phyloP scores from a whole-genome alignment of 257 asterid species.

The Prunella vulgaris region DNA sequence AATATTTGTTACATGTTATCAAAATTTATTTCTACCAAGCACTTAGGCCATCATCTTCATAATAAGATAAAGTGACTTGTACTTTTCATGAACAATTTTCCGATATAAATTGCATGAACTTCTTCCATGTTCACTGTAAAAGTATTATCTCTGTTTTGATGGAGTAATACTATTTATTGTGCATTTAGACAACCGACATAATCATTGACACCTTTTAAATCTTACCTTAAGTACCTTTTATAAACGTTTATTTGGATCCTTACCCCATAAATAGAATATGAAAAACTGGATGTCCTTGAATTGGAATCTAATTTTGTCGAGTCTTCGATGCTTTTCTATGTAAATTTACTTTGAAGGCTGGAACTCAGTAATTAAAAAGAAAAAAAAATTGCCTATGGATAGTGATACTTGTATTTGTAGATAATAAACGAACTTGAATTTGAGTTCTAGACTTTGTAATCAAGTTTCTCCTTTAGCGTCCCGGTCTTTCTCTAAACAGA shows the following conservation, averaged over 20 bases:
- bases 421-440: background rate
- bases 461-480: background rate
- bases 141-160: too few species aligned
- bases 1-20: background rate
- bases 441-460: background rate
- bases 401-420: background rate
- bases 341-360: background rate
- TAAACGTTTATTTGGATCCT: background rate
- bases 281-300: conserved; percentile 9
- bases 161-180: too few species aligned
- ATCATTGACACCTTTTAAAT: background rate
- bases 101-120: too few species aligned
- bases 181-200: too few species aligned
- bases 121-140: too few species aligned
- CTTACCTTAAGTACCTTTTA: background rate
- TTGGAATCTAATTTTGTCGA: background rate
- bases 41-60: background rate
- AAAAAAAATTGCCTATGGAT: background rate
- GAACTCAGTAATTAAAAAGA: background rate
- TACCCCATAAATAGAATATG: background rate
- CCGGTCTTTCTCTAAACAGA: background rate
- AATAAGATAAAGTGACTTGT: too few species aligned
- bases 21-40: background rate
- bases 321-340: background rate
- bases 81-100: too few species aligned